Percentiles rank a stretch among this genome's conserved stretches.
Conservation (phyloP, 441 rosid genomes). For the Raphanus hybrid region DNA sequence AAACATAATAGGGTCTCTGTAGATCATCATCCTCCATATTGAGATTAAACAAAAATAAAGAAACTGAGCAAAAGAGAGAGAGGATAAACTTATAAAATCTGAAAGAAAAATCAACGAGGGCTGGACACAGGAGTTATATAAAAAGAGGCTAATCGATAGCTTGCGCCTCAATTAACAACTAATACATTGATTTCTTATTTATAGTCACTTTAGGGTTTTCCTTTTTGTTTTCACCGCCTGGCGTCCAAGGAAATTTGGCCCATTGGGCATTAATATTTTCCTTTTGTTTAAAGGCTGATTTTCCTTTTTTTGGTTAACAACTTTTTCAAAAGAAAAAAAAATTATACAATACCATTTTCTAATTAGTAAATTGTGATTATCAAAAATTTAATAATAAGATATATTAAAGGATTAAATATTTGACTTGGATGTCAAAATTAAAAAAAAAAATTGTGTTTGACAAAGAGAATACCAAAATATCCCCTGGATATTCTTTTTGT, state of each 20-base stretch:
- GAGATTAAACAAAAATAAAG: neutral
- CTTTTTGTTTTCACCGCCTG: neutral
- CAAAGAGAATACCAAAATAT: too few relatives aligned
- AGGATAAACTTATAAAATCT: neutral
- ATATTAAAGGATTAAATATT: too few relatives aligned
- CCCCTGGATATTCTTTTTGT: too few relatives aligned
- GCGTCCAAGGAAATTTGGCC: neutral
- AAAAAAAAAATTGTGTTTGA: too few relatives aligned
- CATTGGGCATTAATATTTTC: neutral
- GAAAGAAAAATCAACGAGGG: neutral
- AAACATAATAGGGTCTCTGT: constrained; percentile 26
- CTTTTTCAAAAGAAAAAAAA: neutral
- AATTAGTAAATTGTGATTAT: too few relatives aligned
- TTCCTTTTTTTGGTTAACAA: neutral
- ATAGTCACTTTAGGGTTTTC: constrained; percentile 5
- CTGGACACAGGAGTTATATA: neutral
- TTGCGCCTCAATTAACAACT: neutral
- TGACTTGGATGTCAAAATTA: too few relatives aligned
- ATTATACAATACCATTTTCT: neutral
- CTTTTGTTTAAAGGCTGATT: neutral
- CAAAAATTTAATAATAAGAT: too few relatives aligned
- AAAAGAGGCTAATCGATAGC: neutral
- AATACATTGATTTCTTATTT: neutral
- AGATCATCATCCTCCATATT: constrained; percentile 7
- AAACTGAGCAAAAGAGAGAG: neutral